Conservation (phyloP, 306 rosid species). For the Dalbergia cochinchinensis region DNA sequence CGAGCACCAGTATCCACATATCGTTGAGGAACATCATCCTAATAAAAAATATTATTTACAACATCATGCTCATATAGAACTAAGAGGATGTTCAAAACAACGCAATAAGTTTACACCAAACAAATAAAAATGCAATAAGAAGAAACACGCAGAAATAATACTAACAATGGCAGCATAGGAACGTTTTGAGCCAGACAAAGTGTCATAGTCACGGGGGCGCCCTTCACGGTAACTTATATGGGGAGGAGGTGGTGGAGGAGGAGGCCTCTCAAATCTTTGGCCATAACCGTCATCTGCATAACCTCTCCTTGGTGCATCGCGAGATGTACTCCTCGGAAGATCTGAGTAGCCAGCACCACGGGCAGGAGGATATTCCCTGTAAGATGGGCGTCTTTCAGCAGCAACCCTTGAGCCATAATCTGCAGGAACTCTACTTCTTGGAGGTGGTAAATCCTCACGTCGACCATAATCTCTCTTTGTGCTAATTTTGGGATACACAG, state of each 20-base stretch:
- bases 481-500: conserved; percentile 79
- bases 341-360: conserved; percentile 81
- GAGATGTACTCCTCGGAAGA: conserved; percentile 73
- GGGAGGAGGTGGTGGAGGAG: conserved; percentile 73
- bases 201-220: conserved; percentile 89
- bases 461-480: conserved; percentile 85
- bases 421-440: conserved; percentile 75
- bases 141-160: conserved; percentile 25
- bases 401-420: conserved; percentile 83
- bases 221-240: conserved; percentile 82
- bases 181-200: conserved; percentile 89
- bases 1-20: conserved; percentile 78
- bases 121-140: background rate
- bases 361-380: conserved; percentile 76
- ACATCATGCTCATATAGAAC: background rate
- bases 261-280: conserved; percentile 88
- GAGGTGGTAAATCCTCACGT: conserved; percentile 84
- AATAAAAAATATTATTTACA: conserved; percentile 22
- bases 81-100: background rate
- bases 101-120: background rate
- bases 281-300: conserved; percentile 87
- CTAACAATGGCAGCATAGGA: conserved; percentile 80
- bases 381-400: conserved; percentile 79
- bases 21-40: conserved; percentile 91
- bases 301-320: conserved; percentile 76